Base-by-base conservation (phyloP, 306 rosid species). In the Parietaria judaica region DNA sequence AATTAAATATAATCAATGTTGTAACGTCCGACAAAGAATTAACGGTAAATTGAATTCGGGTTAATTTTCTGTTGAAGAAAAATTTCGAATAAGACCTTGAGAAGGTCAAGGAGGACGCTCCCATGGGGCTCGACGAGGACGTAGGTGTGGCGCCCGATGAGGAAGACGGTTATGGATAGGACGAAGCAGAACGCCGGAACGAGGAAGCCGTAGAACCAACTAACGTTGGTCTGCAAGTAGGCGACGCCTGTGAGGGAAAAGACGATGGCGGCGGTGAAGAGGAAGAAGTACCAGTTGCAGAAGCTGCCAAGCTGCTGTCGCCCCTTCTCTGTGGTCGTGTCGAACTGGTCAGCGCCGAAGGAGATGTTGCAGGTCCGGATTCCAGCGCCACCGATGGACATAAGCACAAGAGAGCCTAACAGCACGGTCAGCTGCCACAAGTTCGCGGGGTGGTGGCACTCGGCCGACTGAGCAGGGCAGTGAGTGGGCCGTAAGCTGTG, bases 281-380 rank as follows among this genome's bases (percentile, higher is more conserved):
- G 31, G 34, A 87, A 65, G 68, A 76, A 84, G 85, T 84, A 82
- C 92, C 85, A 84, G 62, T 80, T 82, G 63, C 68, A 74, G 72
- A 84, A 87, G 74, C 89, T 81, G 63, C 82, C 85, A 6, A 84
- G 75, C 48, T 80, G 83, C 9, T 75, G 60, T 62, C 67, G 17
- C 15, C 92, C 92, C 63, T 77, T 74, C 61, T 74, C 73, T 0
- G 84, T 80, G 8, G 60, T 69, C 43, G 65, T 67, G 51, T 84
- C 81, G 14, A 87, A 82, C n/a, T 84, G 89, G 56, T 87, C 81
- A 5, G 87, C 87, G 16, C 95, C 95, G 34, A 84, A 87, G 74
- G 92, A 76, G 72, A 87, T 80, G 72, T 84, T 84, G 73, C 86
- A 87, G 7, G 89, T 85, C 54, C 89, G 72, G n/a, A 80, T 68